Conservation (phyloP, 768 basidiomycete species). For the Coprinopsis marcescibilis region DNA sequence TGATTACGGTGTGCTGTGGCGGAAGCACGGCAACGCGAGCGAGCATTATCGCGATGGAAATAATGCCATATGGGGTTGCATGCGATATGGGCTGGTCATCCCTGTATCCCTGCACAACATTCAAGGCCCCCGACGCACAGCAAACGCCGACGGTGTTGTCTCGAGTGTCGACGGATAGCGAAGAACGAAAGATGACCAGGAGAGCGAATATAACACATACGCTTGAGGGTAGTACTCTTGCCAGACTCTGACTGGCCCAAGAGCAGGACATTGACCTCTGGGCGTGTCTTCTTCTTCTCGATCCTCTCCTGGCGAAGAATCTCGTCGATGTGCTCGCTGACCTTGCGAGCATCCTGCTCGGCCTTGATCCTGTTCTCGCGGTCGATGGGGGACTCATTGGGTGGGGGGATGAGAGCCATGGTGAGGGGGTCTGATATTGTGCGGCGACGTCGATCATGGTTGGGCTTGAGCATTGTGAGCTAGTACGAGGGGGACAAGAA, state of each 20-base stretch:
- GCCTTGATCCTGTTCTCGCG: constrained; percentile 58
- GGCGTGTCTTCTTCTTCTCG: constrained; percentile 51
- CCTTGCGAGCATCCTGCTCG: constrained; percentile 66
- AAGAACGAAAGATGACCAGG: neutral
- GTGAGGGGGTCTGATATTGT: constrained; percentile 66
- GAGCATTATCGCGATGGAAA: constrained; percentile 1
- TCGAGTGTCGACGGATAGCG: neutral
- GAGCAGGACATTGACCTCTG: constrained; percentile 70
- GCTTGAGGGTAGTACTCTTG: constrained; percentile 84
- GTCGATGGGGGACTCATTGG: constrained; percentile 63
- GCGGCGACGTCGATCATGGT: constrained; percentile 31
- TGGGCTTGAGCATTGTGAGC: constrained; percentile 34
- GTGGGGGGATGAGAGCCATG: constrained; percentile 61
- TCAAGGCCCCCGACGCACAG: too few species aligned
- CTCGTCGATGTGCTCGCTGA: constrained; percentile 76
- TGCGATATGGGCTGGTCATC: neutral
- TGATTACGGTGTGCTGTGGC: neutral
- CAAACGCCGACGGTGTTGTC: too few species aligned
- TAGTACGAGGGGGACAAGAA: constrained; percentile 17
- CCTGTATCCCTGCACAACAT: too few species aligned
- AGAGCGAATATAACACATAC: constrained; percentile 43
- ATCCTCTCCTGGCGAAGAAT: constrained; percentile 63
- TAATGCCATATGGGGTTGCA: constrained; percentile 12
- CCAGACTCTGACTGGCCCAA: constrained; percentile 89
- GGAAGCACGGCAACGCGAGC: constrained; percentile 3